Evolutionary conservation across 2,329 filamentous ascomycete genomes (phyloP), one percentile per base, ranked within the genome.

Genomic region (Botrytis tulipae): DNA sequence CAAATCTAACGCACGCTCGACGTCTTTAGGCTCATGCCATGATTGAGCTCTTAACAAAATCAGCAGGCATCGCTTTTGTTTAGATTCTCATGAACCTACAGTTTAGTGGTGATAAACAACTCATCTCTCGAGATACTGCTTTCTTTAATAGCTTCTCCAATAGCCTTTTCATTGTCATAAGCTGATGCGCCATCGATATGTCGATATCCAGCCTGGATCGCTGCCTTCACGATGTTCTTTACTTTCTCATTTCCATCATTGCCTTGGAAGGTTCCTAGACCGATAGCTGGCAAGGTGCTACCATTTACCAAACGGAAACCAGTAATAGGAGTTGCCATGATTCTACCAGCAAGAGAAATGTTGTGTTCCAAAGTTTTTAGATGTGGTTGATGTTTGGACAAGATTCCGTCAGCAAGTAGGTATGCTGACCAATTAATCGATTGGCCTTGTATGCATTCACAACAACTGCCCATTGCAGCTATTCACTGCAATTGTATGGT

Each of bases 91-190:
- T 40, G n/a, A 22, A 20, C 46, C 37, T 59, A 32, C n/a, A 57
- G 4, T 57, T 51, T 59, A 2, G 61, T 68, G 7, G 51, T 62
- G 25, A 87, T 81, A 61, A 81, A 81, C 14, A 85, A 81, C 4
- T 84, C 81, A 46, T 77, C 79, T 29, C 82, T 82, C 74, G 79
- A 79, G 73, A 83, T 74, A 75, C 82, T 76, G 60, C 79, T 80
- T 65, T 81, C 80, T 48, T 76, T 78, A 42, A 84, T 81, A 32
- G 81, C 83, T 42, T 82, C 77, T 5, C 84, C 83, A 40, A 84
- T 82, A 25, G 40, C 73, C 3, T 37, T 29, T 44, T 73, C 71
- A 46, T 73, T 73, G 1, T 44, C 67, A 67, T 73, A 71, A 3
- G 51, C 51, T 14, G 51, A 25, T 10, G 73, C 61, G 29, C 57